Evolutionary conservation across 805 yeast species (phyloP), one percentile per base, ranked within the genome.

Genomic region (Monosporozyma solicola): DNA sequence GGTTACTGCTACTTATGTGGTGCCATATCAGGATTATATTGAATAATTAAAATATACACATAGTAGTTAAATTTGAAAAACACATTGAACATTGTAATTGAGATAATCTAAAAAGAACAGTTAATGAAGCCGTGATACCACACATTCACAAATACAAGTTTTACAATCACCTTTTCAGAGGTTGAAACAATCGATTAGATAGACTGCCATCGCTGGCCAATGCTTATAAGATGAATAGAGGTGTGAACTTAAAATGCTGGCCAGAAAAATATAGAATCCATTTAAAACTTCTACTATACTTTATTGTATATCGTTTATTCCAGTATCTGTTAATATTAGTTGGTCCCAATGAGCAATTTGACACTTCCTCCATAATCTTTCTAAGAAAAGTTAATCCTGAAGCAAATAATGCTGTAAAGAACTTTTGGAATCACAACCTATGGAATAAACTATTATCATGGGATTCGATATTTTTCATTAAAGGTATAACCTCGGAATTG

Each of bases 391-490:
- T 59, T 3, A 49, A 47, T 2, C 33, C 52, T 13, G 25, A 33
- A 33, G 35, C 32, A 15, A 43, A 39, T n/a, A 11, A 43, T 27
- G n/a, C 43, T 2, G 25, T 35, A 15, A 16, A 7, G 11, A 43
- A 29, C 3, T 61, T 51, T 52, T 61, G 61, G 62, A 62, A 60
- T 53, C 45, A n/a, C 1, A 44, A 60, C n/a, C 48, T 81, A 1
- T 62, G 80, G 50, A 73, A 78, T 51, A 80, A 78, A 52, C 72
- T 88, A 4, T 70, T 87, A 27, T 76, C 83, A 3, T 92, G 98
- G 98, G 99, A 92, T 66, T 76, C 84, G 1, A 94, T 90, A 0
- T 90, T 83, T 67, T 90, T 86, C 62, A 66, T 78, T 15, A 80
- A 82, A 47, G 57, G 56, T 7, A 65, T 83, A 52, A 80, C 86